Evolutionary conservation across 2,329 filamentous ascomycete species (phyloP).

Genomic region (Alternaria postmessia): DNA sequence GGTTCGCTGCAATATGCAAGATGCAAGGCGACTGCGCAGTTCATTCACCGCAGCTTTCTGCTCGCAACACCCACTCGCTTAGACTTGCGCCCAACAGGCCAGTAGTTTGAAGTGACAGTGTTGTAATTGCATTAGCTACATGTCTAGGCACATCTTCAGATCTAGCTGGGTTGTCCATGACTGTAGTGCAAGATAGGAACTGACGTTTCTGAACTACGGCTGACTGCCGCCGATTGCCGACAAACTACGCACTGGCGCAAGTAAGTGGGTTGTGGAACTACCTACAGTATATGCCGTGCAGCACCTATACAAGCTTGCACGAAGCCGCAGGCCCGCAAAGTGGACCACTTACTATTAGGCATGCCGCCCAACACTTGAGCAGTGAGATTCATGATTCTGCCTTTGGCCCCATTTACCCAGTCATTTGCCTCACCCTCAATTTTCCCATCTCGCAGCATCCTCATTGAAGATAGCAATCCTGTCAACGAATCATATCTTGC

Average conservation of each 20-base stretch:
- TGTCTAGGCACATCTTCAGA: background rate
- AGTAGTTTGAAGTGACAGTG: background rate
- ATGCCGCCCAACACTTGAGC: conserved; percentile 15
- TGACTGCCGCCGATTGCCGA: conserved; percentile 11
- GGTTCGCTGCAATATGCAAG: conserved; percentile 11
- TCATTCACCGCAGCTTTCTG: conserved; percentile 4
- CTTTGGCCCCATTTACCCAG: background rate
- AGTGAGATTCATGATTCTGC: background rate
- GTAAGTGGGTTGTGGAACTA: conserved; percentile 7
- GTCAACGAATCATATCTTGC: background rate
- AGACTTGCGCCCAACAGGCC: background rate
- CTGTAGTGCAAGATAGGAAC: background rate
- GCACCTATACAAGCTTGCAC: conserved; percentile 15
- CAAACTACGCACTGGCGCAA: conserved; percentile 8
- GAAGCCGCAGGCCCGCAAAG: conserved; percentile 13
- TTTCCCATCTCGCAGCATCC: background rate
- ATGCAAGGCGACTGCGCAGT: conserved; percentile 17
- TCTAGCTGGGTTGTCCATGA: background rate
- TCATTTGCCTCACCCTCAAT: background rate
- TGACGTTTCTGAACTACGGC: conserved; percentile 5
- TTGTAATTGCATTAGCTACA: conserved; percentile 4
- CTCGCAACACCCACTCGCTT: conserved; percentile 12
- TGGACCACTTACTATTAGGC: conserved; percentile 13
- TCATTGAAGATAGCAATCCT: conserved; percentile 1
- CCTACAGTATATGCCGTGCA: conserved; percentile 1